Percentiles rank a stretch among this genome's conserved stretches.
phyloP scores from a whole-genome alignment of 192 early-diverging fungal species.

The Linnemannia zychae region DNA sequence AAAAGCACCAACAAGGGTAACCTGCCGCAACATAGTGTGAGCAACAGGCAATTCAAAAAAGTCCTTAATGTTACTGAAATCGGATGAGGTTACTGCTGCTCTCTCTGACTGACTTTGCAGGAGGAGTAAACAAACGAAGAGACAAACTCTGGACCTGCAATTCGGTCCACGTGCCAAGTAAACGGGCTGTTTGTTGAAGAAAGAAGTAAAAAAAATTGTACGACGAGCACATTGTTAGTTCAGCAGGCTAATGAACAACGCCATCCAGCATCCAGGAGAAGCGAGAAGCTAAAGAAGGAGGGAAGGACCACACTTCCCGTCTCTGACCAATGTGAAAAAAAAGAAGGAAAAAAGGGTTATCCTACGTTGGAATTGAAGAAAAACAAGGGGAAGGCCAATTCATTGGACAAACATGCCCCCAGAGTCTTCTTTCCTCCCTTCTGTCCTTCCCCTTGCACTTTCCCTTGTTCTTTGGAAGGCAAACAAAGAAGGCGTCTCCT shows the following conservation, averaged over 20 bases:
- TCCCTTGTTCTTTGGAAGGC: not conserved
- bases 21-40: too few species aligned
- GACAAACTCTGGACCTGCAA: not conserved
- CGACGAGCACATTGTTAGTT: not conserved
- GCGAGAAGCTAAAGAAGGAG: not conserved
- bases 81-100: too few species aligned
- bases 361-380: not conserved
- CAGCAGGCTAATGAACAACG: not conserved
- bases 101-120: not conserved
- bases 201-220: not conserved
- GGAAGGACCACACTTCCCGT: not conserved
- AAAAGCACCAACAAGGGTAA: too few species aligned
- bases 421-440: not conserved
- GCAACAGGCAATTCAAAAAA: too few species aligned
- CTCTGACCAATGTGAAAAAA: too few species aligned
- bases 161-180: not conserved
- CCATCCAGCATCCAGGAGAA: not conserved
- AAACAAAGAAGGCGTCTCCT: not conserved
- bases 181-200: not conserved
- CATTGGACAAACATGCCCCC: not conserved
- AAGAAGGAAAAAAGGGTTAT: constrained; percentile 3
- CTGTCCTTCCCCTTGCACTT: not conserved
- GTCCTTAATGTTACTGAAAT: too few species aligned
- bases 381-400: not conserved
- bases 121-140: too few species aligned